Evolutionary conservation across 2,329 filamentous ascomycete species (phyloP), one percentile per base, ranked within the genome.

Genomic region (Aspergillus sp.): DNA sequence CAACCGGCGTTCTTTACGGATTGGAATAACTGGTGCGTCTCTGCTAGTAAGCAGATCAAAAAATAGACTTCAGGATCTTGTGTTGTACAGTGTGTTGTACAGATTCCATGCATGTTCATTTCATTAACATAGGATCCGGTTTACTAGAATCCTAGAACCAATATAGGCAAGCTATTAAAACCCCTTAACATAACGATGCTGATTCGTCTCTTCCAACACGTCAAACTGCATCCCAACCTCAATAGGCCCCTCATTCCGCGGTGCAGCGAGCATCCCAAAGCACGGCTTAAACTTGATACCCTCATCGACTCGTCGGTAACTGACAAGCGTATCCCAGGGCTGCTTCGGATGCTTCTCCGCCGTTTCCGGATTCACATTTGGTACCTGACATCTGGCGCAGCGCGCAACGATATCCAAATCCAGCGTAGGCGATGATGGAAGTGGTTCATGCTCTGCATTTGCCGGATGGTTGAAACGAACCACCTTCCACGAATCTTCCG

Each of bases 11-110:
- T 88, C 65, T 86, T 87, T 56, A 73, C 74, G 2, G 83, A 88
- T 51, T 88, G 83, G 83, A 74, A 82, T 53, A 86, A 87, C 59
- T 89, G 85, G 85, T 82, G 77, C 59, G 66, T 69, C 41, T 66
- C 67, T 26, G 64, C 65, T n/a, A 66, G 68, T 26, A 68, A 68
- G 59, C 63, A 65, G 56, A 55, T 69, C 53, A 69, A 69, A 56
- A 59, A 56, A 41, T 68, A 55, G 52, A 19, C 19, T 19, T 19
- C 19, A 19, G 19, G 30, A 32, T 32, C 30, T 32, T 32, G 30
- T 32, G 19, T 19, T 19, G 19, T 19, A 19, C 19, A 19, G 19
- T 19, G 19, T 19, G 19, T 19, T 19, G 19, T 19, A 19, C 19
- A 19, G 19, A 19, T 19, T 19, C 19, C 19, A 19, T 19, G 19